Base-by-base conservation (phyloP, 768 basidiomycete species). In the Boletus vinaceobasis region DNA sequence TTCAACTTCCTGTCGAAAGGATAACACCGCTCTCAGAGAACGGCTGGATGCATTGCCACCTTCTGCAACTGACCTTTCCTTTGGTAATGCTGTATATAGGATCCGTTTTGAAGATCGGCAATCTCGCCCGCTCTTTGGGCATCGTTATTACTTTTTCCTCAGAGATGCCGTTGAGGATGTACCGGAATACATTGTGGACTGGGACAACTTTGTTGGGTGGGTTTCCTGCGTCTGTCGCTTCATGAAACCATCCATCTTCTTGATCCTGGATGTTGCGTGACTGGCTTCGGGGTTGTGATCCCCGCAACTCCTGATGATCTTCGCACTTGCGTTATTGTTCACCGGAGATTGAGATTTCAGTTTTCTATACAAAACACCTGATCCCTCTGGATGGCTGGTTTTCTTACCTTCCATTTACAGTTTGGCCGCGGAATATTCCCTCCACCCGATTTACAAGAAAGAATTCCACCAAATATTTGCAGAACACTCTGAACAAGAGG, bases 141-240 rank as follows among this genome's bases (percentile, higher is more conserved):
- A 98, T 70, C 86, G 89, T 50, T 99, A 99, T 69, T 87, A 82
- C 72, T 99, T 99, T 75, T 97, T 83, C 74, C 82, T 99, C 26
- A 75, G 85, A 66, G 97, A 98, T 64, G 97, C 97, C 5, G 96
- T 99, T 2, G 96, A 95, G 59, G 86, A 98, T 62, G 96, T 98
- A 19, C 95, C 96, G 6, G 97, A 99, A 70, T 99, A 95, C 65
- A 77, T 99, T 47, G 97, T 99, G n/a, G 80, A 84, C 56, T 99
- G 96, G 96, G 87, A 91, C 43, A 87, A 87, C 62, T 98, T 98
- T 68, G 86, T 88, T 31, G 73, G 81, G 94, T 97, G 59, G 60
- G 82, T 74, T 48, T 50, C 36, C 11, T 45, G 19, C 37, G 4
- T 38, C 45, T 43, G 38, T 49, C 44, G 8, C 38, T 49, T 56